These are phyloP conservation scores for Schoenoplectus tabernaemontani DNA, from an alignment of 202 grass and related monocot genomes.

Conservation along the genomic window DNA sequence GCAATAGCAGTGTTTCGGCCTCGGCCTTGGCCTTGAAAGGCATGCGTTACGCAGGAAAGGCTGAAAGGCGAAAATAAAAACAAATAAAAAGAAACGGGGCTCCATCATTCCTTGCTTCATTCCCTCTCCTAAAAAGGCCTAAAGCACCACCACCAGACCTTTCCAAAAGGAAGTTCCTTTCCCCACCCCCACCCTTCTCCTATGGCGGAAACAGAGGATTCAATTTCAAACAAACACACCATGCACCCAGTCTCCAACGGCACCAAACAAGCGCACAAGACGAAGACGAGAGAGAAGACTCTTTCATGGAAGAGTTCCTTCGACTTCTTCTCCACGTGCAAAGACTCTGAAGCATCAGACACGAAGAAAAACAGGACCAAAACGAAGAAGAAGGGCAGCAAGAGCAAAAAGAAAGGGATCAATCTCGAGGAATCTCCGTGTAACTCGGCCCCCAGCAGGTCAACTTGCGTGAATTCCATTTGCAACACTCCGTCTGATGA, in stretches of 20 bases:
- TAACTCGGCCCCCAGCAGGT: constrained; percentile 29
- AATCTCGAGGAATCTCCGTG: not conserved
- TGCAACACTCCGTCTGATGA: constrained; percentile 9
- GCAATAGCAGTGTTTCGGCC: not conserved
- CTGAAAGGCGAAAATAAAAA: not conserved
- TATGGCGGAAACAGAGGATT: constrained; percentile 32
- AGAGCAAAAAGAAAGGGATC: not conserved
- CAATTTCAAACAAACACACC: constrained; percentile 12
- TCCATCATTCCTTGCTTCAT: constrained; percentile 16
- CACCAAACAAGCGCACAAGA: constrained; percentile 19
- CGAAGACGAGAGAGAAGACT: constrained; percentile 11
- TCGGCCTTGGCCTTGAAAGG: constrained; percentile 1
- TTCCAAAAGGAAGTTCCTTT: constrained; percentile 8
- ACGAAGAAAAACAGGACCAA: constrained; percentile 21
- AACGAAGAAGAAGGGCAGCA: not conserved
- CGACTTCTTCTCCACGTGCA: constrained; percentile 34
- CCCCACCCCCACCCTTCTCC: not conserved
- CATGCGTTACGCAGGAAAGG: constrained; percentile 21
- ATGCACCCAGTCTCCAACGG: not conserved
- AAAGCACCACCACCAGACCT: not conserved
- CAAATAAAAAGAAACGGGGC: not conserved
- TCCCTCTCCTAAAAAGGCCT: constrained; percentile 6
- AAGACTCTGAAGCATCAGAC: not conserved
- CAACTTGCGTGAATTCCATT: not conserved
- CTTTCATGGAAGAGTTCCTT: constrained; percentile 18